Evolutionary conservation across 306 rosid species (phyloP).

Genomic region (Begonia loranthoides): DNA sequence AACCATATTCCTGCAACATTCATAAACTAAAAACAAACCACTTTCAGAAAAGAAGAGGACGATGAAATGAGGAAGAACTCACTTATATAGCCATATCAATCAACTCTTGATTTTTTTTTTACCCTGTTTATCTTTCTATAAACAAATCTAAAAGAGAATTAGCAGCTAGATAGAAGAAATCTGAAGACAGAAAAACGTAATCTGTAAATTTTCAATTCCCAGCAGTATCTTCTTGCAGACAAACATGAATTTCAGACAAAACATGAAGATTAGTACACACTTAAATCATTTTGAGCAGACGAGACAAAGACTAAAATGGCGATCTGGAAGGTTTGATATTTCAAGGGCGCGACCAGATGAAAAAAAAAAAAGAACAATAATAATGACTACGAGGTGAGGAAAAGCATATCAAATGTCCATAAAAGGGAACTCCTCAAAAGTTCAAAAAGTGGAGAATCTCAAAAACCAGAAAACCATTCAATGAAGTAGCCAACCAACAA

Average conservation of each 20-base stretch:
- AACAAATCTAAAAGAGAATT: too few species aligned
- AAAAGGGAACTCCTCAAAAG: conserved; percentile 62
- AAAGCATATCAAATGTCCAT: conserved; percentile 71
- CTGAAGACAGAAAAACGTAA: too few species aligned
- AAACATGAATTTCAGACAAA: conserved; percentile 40
- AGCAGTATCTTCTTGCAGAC: conserved; percentile 1
- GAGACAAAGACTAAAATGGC: conserved; percentile 59
- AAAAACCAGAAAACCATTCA: neutral
- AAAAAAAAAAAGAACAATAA: conserved; percentile 2
- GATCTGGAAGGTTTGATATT: conserved; percentile 28
- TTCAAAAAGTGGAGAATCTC: conserved; percentile 50
- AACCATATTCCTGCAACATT: too few species aligned
- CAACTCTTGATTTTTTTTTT: too few species aligned
- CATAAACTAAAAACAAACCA: too few species aligned
- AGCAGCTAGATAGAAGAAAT: too few species aligned
- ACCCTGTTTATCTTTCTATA: too few species aligned
- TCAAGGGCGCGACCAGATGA: conserved; percentile 20
- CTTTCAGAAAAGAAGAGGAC: too few species aligned
- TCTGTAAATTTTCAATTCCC: too few species aligned
- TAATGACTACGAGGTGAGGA: conserved; percentile 15
- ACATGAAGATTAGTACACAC: conserved; percentile 15
- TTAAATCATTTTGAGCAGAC: conserved; percentile 17
- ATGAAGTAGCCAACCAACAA: too few species aligned
- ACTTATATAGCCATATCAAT: too few species aligned
- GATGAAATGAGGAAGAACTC: too few species aligned